Percentiles rank a stretch among this genome's conserved stretches.
Evolutionary conservation across 805 yeast species (phyloP).

Genomic region (Kuraishia piskuri): DNA sequence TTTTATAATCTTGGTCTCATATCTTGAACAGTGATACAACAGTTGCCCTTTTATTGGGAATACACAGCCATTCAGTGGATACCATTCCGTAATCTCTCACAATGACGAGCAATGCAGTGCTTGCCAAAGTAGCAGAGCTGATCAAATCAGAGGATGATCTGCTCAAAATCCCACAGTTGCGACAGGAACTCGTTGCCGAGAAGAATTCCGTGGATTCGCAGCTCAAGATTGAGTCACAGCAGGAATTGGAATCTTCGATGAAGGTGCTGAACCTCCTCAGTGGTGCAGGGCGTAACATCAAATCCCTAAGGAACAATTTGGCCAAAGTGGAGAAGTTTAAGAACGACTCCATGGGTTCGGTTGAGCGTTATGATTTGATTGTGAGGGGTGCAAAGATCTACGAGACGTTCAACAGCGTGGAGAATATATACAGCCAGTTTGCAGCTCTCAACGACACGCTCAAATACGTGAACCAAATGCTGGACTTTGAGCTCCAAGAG

Average conservation of each 20-base stretch:
- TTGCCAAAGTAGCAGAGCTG: conserved; percentile 1
- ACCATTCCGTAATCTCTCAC: too few relatives aligned
- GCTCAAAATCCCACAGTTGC: conserved; percentile 40
- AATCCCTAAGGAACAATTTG: conserved; percentile 36
- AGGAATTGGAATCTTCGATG: conserved; percentile 49
- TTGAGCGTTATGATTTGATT: conserved; percentile 61
- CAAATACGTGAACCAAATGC: conserved; percentile 38
- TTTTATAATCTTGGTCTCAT: too few relatives aligned
- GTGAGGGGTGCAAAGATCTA: conserved; percentile 58
- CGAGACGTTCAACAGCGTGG: conserved; percentile 65
- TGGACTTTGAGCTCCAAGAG: conserved; percentile 38
- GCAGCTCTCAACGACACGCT: conserved; percentile 43
- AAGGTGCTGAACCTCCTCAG: conserved; percentile 30
- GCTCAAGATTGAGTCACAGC: conserved; percentile 59
- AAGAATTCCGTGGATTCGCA: conserved; percentile 70
- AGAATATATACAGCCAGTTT: conserved; percentile 55
- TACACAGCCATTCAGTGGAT: too few relatives aligned
- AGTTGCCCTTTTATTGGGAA: too few relatives aligned
- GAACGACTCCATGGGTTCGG: conserved; percentile 47
- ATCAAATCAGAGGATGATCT: conserved; percentile 32
- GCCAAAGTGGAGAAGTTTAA: conserved; percentile 38
- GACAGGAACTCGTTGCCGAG: conserved; percentile 55
- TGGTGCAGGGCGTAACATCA: conserved; percentile 35
- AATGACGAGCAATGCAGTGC: neutral
- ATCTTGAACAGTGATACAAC: too few relatives aligned